Conservation (phyloP, 2,329 filamentous ascomycete genomes). For the Beauveria sp. region DNA sequence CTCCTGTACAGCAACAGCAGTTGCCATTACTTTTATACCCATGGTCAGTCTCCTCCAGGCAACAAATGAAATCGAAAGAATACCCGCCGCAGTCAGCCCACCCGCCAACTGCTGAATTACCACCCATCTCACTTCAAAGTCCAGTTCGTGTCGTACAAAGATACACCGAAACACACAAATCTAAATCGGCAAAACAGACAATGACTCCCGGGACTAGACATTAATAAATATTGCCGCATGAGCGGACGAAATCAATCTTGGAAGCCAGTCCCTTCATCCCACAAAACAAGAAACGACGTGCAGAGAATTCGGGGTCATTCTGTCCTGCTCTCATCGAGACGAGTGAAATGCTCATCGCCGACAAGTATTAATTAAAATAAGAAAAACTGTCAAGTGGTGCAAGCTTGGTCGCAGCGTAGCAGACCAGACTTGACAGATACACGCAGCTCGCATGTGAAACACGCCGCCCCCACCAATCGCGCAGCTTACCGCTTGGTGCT, state of each 20-base stretch:
- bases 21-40: background rate
- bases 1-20: background rate
- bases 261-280: background rate
- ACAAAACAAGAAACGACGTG: background rate
- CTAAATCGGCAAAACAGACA: constrained; percentile 15
- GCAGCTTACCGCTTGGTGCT: constrained; percentile 30
- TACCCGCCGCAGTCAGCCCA: background rate
- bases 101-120: background rate
- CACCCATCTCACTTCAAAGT: background rate
- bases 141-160: constrained; percentile 12
- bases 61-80: constrained; percentile 2
- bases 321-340: background rate
- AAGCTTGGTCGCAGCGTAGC: background rate
- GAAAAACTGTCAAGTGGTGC: background rate
- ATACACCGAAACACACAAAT: constrained; percentile 15
- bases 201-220: background rate
- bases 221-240: background rate
- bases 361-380: background rate
- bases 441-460: background rate
- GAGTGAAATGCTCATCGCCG: background rate
- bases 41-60: constrained; percentile 4
- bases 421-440: background rate
- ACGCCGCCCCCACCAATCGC: background rate
- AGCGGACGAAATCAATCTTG: background rate
- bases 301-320: background rate